Evolutionary conservation across 2,329 filamentous ascomycete genomes (phyloP).

Genomic region (Cyphellophora europaea): DNA sequence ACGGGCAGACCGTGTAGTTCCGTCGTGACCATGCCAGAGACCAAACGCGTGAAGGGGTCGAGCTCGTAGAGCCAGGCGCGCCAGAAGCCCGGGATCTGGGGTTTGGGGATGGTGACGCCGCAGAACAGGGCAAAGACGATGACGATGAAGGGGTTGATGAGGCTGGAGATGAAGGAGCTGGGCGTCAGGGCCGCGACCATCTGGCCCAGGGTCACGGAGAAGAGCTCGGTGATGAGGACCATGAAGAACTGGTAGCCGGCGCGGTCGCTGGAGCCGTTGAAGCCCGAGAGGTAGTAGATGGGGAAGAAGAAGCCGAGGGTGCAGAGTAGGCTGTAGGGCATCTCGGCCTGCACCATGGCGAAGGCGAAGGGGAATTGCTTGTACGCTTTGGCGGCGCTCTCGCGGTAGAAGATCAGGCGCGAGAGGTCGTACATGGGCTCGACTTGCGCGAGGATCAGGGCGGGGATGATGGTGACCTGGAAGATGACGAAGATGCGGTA

Average conservation of each 20-base stretch:
- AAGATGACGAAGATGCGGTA: constrained; percentile 86
- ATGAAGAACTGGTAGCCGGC: constrained; percentile 49
- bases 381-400: constrained; percentile 77
- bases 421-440: constrained; percentile 76
- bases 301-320: constrained; percentile 57
- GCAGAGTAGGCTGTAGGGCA: constrained; percentile 67
- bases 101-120: constrained; percentile 59
- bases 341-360: constrained; percentile 61
- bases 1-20: constrained; percentile 39
- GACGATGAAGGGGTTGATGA: constrained; percentile 61
- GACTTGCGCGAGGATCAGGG: constrained; percentile 73
- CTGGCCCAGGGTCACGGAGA: constrained; percentile 63
- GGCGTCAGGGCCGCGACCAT: constrained; percentile 70
- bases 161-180: constrained; percentile 55
- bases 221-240: constrained; percentile 63
- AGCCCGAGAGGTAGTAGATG: constrained; percentile 54
- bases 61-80: constrained; percentile 54
- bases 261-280: constrained; percentile 43
- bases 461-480: constrained; percentile 72
- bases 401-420: constrained; percentile 75
- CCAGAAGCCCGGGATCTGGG: constrained; percentile 60
- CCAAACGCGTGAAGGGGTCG: constrained; percentile 54
- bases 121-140: constrained; percentile 63
- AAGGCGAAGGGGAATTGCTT: constrained; percentile 63
- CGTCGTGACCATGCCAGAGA: constrained; percentile 47